Percentiles rank a stretch among this genome's conserved stretches.
Conservation (phyloP, 2,329 filamentous ascomycete species). For the Remersonia thermophila region DNA sequence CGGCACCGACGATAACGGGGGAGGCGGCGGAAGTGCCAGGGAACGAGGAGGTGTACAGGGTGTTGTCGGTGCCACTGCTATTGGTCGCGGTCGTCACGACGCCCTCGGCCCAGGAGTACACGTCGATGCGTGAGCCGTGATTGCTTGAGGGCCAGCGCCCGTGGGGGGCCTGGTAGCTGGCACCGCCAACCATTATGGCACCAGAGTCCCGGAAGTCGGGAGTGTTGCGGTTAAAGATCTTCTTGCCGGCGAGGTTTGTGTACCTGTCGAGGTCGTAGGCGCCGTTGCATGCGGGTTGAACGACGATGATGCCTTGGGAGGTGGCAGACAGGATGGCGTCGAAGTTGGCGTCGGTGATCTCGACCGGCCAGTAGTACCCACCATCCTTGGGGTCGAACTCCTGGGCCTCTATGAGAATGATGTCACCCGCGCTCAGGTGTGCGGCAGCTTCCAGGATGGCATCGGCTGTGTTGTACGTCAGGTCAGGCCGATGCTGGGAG, state of each 20-base stretch:
- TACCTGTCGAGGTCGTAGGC: conserved; percentile 10
- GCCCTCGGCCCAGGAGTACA: conserved; percentile 8
- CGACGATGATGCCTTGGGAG: conserved; percentile 9
- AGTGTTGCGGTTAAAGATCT: conserved; percentile 7
- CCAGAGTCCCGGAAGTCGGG: conserved; percentile 13
- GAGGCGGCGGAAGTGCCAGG: conserved; percentile 11
- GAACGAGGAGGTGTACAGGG: conserved; percentile 6
- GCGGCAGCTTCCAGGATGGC: conserved; percentile 10
- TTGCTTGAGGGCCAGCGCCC: conserved; percentile 5
- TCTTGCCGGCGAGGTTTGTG: conserved; percentile 1
- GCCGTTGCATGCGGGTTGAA: conserved; percentile 11
- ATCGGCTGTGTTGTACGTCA: conserved; percentile 4
- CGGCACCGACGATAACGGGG: conserved; percentile 10
- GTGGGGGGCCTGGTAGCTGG: conserved; percentile 3
- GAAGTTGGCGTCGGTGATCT: conserved; percentile 9
- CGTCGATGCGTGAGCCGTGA: conserved; percentile 11
- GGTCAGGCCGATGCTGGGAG: conserved; percentile 2
- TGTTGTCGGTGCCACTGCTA: not conserved
- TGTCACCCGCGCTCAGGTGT: conserved; percentile 7
- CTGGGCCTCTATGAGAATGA: conserved; percentile 10
- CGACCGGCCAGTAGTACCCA: conserved; percentile 7
- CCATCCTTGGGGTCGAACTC: conserved; percentile 4
- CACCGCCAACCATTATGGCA: conserved; percentile 10
- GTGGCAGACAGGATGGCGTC: conserved; percentile 10
- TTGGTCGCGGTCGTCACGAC: conserved; percentile 9